Evolutionary conservation across 352 stramenopile species (phyloP).

Genomic region (Elongisporangium anandrum): DNA sequence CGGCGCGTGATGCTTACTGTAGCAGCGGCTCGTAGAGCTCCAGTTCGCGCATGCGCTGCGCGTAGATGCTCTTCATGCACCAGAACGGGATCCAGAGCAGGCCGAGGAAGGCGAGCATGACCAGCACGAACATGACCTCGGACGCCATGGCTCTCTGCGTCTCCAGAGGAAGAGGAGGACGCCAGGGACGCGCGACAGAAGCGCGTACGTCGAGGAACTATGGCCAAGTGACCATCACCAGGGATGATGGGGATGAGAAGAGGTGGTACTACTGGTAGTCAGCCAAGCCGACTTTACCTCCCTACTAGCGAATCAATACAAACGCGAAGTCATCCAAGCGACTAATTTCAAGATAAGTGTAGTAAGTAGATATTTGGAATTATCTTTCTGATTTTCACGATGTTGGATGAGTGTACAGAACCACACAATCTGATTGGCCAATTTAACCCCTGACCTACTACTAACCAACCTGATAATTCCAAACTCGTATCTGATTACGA

Average conservation of each 20-base stretch:
- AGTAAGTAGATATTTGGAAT: background rate
- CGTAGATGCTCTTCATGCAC: slow-evolving; percentile 10
- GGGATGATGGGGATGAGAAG: background rate
- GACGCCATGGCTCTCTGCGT: background rate
- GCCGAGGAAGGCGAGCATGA: slow-evolving; percentile 11
- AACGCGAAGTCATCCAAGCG: background rate
- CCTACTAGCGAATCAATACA: background rate
- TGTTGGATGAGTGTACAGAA: background rate
- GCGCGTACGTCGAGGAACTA: background rate
- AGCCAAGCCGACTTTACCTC: background rate
- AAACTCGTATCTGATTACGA: background rate
- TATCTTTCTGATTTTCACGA: background rate
- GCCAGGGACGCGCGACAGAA: background rate
- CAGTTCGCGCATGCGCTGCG: slow-evolving; percentile 9
- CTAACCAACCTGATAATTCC: slow-evolving; percentile 43
- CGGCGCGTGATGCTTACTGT: slow-evolving; percentile 9
- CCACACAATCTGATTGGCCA: background rate
- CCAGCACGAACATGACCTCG: slow-evolving; percentile 14
- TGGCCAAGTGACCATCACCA: background rate
- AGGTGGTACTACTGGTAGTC: background rate
- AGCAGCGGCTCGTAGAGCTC: slow-evolving; percentile 24
- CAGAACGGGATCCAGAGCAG: slow-evolving; percentile 3
- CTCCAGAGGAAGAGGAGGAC: background rate
- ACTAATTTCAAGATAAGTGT: background rate
- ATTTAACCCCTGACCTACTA: slow-evolving; percentile 41